Conservation (phyloP, 495 filamentous ascomycete genomes). For the Coniosporium apollinis region DNA sequence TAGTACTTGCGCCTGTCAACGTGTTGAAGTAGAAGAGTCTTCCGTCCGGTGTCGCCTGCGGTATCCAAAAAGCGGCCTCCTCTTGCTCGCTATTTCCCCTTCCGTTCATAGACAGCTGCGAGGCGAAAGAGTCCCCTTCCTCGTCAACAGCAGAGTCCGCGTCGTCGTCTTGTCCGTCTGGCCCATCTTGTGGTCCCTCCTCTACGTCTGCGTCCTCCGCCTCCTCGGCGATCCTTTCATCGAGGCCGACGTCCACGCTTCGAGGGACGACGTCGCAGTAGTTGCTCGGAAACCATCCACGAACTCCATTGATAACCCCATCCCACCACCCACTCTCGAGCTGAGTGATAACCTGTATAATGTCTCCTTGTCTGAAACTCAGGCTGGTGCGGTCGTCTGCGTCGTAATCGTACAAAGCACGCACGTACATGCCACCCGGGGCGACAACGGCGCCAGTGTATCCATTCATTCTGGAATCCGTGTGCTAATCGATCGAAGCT, state of each 20-base stretch:
- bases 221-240: conserved; percentile 20
- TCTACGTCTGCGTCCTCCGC: conserved; percentile 34
- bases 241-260: conserved; percentile 15
- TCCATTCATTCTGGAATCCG: conserved; percentile 46
- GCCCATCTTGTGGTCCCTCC: conserved; percentile 38
- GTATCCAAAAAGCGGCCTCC: conserved; percentile 94
- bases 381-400: conserved; percentile 92
- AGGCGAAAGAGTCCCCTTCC: conserved; percentile 36
- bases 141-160: too few species aligned
- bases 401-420: conserved; percentile 92
- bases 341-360: conserved; percentile 95
- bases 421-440: conserved; percentile 72
- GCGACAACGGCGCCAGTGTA: conserved; percentile 50
- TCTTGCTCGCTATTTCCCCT: conserved; percentile 52
- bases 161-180: conserved; percentile 41
- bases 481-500: too few species aligned
- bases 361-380: conserved; percentile 86
- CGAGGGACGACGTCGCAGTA: conserved; percentile 78
- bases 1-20: conserved; percentile 78
- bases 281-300: conserved; percentile 98
- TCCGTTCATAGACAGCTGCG: conserved; percentile 51
- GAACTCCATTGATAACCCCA: conserved; percentile 79
- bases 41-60: conserved; percentile 87
- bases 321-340: conserved; percentile 99
- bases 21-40: conserved; percentile 97